Evolutionary conservation across 352 stramenopile genomes (phyloP).

Genomic region (Globisporangium megalacanthum): DNA sequence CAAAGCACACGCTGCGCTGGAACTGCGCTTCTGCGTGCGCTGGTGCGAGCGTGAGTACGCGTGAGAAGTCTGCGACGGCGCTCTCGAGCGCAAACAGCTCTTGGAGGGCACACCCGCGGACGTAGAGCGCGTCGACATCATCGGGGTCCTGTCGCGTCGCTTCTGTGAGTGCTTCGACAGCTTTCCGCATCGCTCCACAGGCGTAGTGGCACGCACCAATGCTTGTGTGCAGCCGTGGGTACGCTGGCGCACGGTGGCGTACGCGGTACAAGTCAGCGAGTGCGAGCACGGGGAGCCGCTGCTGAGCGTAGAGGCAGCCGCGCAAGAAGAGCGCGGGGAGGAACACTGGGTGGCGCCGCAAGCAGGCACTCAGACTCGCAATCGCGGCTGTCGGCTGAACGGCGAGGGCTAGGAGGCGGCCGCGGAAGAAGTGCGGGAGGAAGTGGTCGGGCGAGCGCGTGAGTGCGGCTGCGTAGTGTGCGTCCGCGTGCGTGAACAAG

Average conservation of each 20-base stretch:
- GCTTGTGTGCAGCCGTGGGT: slow-evolving; percentile 38
- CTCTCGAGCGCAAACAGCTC: slow-evolving; percentile 38
- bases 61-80: slow-evolving; percentile 37
- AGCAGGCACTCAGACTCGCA: slow-evolving; percentile 25
- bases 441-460: slow-evolving; percentile 26
- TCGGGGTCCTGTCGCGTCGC: slow-evolving; percentile 19
- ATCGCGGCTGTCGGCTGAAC: slow-evolving; percentile 23
- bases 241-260: slow-evolving; percentile 33
- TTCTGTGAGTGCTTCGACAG: slow-evolving; percentile 41
- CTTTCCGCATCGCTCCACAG: slow-evolving; percentile 29
- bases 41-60: slow-evolving; percentile 14
- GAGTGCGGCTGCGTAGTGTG: slow-evolving; percentile 34
- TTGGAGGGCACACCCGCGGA: slow-evolving; percentile 43
- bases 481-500: slow-evolving; percentile 23
- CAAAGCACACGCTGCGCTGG: slow-evolving; percentile 33
- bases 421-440: slow-evolving; percentile 38
- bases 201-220: slow-evolving; percentile 56
- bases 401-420: slow-evolving; percentile 36
- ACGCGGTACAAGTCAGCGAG: slow-evolving; percentile 52
- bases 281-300: slow-evolving; percentile 40
- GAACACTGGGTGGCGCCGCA: slow-evolving; percentile 34
- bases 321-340: slow-evolving; percentile 47
- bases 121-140: slow-evolving; percentile 33
- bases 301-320: slow-evolving; percentile 44
- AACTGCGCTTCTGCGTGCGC: slow-evolving; percentile 25